Base-by-base conservation (phyloP, 2,329 filamentous ascomycete species). In the Aspergillus fijiensis region DNA sequence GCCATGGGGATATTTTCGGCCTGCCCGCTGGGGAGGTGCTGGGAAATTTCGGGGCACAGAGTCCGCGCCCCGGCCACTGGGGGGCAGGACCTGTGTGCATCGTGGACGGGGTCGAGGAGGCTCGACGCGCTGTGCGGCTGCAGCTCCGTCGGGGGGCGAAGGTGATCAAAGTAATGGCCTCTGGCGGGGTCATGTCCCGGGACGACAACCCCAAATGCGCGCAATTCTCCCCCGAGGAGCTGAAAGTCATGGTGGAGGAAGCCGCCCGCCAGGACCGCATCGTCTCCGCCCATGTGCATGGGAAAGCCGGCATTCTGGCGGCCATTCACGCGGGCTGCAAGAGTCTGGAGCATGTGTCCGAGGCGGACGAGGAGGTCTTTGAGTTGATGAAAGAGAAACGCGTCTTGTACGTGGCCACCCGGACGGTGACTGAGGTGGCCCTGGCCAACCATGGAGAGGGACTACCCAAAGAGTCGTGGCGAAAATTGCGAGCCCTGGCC, bases 171-270 rank as follows among this genome's bases (percentile, higher is more conserved):
- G 52, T 55, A 2, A 47, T 55, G 39, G 52, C 21, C 5, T 47
- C 52, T 5, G 52, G 52, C 16, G 52, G 52, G 12, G 52, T 55
- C 52, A 55, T 55, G 52, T 55, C 52, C 25, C 52, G 52, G 3
- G 52, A 55, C 12, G 52, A 55, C 23, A 31, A 55, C 10, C 52
- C 52, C 16, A 48, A 47, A 6, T 47, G 23, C 21, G 52, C 52
- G n/a, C 52, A 55, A 2, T 55, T 55, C 25, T 55, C 52, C 7
- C 52, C 52, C 11, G 52, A 55, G 5, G 52, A 55, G 42, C 21
- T 55, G 1, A 45, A 9, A 9, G 5, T 48, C 10, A 29, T 45
- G n/a, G 52, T 55, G 23, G 52, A 55, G 10, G 52, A 55, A 27
- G 52, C 52, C 1, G 27, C 23, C 9, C 35, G 52, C 2, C 52